A percentile compares a stretch with the other conserved stretches of the same genome.
phyloP scores from a whole-genome alignment of 2,329 filamentous ascomycete species.

The Hymenoscyphus fraxineus region DNA sequence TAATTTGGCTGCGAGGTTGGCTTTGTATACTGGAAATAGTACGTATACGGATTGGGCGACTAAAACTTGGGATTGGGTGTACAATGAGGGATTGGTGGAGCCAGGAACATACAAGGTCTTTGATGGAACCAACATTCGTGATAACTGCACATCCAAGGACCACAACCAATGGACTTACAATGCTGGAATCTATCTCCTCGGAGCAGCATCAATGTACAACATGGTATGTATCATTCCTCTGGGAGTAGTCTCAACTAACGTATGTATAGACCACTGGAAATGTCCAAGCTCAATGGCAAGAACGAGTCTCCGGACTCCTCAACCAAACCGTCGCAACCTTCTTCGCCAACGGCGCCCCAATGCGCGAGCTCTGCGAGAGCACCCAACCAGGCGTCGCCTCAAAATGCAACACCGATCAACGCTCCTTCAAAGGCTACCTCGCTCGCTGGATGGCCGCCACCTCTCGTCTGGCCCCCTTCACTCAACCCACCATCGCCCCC shows the following conservation, averaged over 20 bases:
- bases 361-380: conserved; percentile 63
- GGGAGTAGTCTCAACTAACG: background rate
- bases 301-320: conserved; percentile 54
- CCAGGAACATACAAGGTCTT: conserved; percentile 48
- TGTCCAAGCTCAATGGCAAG: conserved; percentile 46
- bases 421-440: conserved; percentile 61
- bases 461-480: conserved; percentile 61
- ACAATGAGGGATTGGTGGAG: conserved; percentile 53
- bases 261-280: conserved; percentile 28
- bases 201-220: conserved; percentile 46
- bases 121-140: conserved; percentile 55
- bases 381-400: conserved; percentile 26
- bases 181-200: conserved; percentile 60
- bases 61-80: conserved; percentile 69
- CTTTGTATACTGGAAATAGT: conserved; percentile 70
- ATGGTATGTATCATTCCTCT: conserved; percentile 38
- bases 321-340: conserved; percentile 47
- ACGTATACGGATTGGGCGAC: conserved; percentile 77
- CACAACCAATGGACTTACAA: conserved; percentile 68
- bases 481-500: conserved; percentile 48
- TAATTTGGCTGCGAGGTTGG: conserved; percentile 61
- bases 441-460: conserved; percentile 58
- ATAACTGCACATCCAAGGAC: conserved; percentile 55
- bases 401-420: conserved; percentile 57
- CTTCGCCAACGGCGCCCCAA: conserved; percentile 52